phyloP scores from a whole-genome alignment of 1,284 basidiomycete species.

The Leccinum subspadiceum region DNA sequence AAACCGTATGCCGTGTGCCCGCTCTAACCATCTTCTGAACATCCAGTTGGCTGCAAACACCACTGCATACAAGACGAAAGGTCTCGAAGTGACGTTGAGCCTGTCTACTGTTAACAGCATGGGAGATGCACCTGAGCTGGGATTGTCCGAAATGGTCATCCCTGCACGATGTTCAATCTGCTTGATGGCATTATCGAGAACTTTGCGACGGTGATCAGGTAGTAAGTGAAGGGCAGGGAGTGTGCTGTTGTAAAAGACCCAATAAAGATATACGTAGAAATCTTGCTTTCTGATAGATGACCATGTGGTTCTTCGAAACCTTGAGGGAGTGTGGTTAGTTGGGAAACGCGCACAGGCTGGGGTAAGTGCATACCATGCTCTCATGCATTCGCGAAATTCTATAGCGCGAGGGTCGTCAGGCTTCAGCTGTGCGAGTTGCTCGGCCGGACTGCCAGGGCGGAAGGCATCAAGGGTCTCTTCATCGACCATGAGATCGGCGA shows the following conservation, averaged over 20 bases:
- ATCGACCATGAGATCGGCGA: conserved; percentile 53
- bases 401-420: conserved; percentile 68
- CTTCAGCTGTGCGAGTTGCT: conserved; percentile 55
- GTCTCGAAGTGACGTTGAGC: conserved; percentile 67
- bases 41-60: conserved; percentile 55
- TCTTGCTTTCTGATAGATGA: conserved; percentile 65
- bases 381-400: conserved; percentile 71
- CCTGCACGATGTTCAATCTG: conserved; percentile 77
- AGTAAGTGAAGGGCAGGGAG: conserved; percentile 52
- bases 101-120: conserved; percentile 80
- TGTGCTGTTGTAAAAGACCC: conserved; percentile 74
- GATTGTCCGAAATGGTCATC: conserved; percentile 59
- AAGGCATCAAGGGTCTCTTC: conserved; percentile 51
- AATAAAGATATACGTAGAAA: conserved; percentile 78
- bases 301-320: conserved; percentile 79
- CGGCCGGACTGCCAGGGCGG: conserved; percentile 61
- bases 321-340: conserved; percentile 16
- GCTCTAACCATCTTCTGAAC: conserved; percentile 46
- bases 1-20: conserved; percentile 48
- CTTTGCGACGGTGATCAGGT: conserved; percentile 43
- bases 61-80: conserved; percentile 68
- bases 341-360: neutral
- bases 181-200: conserved; percentile 58
- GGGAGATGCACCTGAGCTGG: conserved; percentile 53
- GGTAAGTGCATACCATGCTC: conserved; percentile 48